Conservation (phyloP, 306 rosid genomes). For the Pterocarpus santalinus region DNA sequence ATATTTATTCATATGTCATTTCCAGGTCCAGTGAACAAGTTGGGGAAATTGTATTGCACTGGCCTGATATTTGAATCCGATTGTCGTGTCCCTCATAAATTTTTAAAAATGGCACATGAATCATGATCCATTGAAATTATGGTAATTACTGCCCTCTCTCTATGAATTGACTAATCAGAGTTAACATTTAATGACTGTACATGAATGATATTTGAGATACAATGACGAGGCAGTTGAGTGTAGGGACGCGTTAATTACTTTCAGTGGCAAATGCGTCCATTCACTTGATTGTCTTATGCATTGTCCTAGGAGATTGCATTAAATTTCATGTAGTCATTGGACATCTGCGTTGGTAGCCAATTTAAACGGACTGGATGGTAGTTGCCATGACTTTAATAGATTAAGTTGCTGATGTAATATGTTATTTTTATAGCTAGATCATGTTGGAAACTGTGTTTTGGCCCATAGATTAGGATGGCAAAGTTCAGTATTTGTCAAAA, state of each 20-base stretch:
- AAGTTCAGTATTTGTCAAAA: no score
- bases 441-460: not conserved
- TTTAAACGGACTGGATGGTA: no score
- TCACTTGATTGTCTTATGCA: not conserved
- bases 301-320: not conserved
- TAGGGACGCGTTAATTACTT: not conserved
- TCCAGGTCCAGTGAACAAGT: not conserved
- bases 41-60: not conserved
- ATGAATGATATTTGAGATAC: not conserved
- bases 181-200: not conserved
- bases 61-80: not conserved
- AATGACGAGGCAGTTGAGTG: not conserved
- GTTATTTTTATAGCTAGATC: not conserved
- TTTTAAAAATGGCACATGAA: not conserved
- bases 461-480: no score
- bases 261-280: not conserved
- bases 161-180: not conserved
- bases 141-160: not conserved
- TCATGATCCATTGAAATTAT: not conserved
- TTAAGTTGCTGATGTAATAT: not conserved
- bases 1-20: constrained; percentile 15
- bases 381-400: not conserved
- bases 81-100: not conserved
- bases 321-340: not conserved
- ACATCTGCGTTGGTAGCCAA: not conserved